These are phyloP conservation scores for Malus hybrid DNA, from an alignment of 331 rosid genomes.

Conservation along the genomic window DNA sequence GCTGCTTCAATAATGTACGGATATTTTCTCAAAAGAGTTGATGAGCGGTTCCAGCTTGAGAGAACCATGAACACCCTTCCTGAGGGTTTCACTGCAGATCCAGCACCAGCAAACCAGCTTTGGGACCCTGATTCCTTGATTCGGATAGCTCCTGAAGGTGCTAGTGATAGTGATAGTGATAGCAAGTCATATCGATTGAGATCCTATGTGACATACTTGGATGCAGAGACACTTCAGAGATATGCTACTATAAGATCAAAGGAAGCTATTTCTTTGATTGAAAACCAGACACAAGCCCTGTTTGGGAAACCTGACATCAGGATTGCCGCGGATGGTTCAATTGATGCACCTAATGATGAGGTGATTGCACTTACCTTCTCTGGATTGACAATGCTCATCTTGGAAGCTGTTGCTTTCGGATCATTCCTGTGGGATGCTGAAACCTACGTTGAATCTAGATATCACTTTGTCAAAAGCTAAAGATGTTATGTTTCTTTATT, in stretches of 20 bases:
- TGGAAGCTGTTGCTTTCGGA: constrained; percentile 88
- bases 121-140: constrained; percentile 96
- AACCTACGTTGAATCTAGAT: constrained; percentile 74
- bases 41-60: constrained; percentile 87
- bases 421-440: constrained; percentile 87
- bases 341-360: constrained; percentile 63
- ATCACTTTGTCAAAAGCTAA: constrained; percentile 54
- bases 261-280: constrained; percentile 94
- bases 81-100: constrained; percentile 48
- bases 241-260: constrained; percentile 84
- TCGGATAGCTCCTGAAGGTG: constrained; percentile 38
- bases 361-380: constrained; percentile 50
- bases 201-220: constrained; percentile 85
- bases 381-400: constrained; percentile 72
- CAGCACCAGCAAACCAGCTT: constrained; percentile 49
- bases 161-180: constrained; percentile 16
- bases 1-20: constrained; percentile 99
- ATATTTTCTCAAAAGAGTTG: constrained; percentile 89
- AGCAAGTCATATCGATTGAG: constrained; percentile 31
- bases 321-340: constrained; percentile 58
- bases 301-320: constrained; percentile 78
- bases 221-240: constrained; percentile 75
- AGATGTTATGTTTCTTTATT: background rate
- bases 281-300: constrained; percentile 89
- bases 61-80: constrained; percentile 79